Conservation (phyloP, 345 rosid genomes). For the Streptanthus diversifolius region DNA sequence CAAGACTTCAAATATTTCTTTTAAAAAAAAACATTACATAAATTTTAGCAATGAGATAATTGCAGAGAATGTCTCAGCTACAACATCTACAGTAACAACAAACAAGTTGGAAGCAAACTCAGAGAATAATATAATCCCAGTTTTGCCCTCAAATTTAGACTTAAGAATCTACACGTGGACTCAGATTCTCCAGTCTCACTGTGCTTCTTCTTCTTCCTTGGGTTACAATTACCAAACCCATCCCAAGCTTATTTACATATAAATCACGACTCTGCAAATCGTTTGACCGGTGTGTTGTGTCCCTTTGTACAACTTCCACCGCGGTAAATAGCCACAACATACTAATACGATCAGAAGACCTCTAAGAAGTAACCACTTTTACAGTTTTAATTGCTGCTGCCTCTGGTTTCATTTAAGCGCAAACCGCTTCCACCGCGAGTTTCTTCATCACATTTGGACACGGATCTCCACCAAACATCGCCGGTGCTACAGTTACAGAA, state of each 20-base stretch:
- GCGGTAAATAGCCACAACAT: conserved; percentile 35
- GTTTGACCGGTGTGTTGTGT: conserved; percentile 51
- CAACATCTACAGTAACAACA: conserved; percentile 5
- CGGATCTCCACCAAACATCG: conserved; percentile 95
- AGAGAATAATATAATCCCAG: conserved; percentile 12
- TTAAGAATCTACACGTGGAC: conserved; percentile 57
- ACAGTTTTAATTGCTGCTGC: conserved; percentile 3
- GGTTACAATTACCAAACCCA: conserved; percentile 10
- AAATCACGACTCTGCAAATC: conserved; percentile 41
- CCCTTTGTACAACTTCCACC: conserved; percentile 76
- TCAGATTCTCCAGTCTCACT: conserved; percentile 44
- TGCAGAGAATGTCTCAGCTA: conserved; percentile 19
- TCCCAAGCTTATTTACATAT: conserved; percentile 25
- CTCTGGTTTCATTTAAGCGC: conserved; percentile 46
- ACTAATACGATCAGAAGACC: conserved; percentile 22
- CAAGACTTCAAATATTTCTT: neutral
- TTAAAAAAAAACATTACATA: neutral
- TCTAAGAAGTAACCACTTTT: conserved; percentile 24
- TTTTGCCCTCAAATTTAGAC: neutral
- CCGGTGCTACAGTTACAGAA: conserved; percentile 91
- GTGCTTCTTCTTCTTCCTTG: conserved; percentile 44
- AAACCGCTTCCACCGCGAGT: conserved; percentile 83
- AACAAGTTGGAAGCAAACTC: conserved; percentile 11
- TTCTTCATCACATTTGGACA: conserved; percentile 90
- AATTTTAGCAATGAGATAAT: conserved; percentile 34